Percentiles rank a stretch among this genome's conserved stretches.
phyloP scores from a whole-genome alignment of 257 asterid genomes.

The Gardenia jasminoides region DNA sequence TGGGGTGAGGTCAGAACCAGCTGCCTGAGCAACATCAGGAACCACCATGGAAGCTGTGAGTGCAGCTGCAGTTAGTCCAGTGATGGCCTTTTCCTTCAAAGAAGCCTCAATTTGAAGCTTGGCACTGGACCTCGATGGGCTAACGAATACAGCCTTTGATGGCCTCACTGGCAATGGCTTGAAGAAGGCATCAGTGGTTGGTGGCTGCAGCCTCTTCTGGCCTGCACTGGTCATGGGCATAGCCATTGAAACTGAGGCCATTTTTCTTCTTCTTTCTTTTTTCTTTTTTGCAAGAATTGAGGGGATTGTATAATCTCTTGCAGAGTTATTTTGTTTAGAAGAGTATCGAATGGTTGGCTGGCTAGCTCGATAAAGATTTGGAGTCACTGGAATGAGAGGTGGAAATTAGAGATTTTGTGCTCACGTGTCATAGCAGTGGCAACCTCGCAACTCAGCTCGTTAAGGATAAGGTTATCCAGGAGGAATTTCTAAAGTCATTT shows the following conservation, averaged over 20 bases:
- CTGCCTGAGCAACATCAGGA: conserved; percentile 56
- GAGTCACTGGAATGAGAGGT: conserved; percentile 23
- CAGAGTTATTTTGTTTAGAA: not conserved
- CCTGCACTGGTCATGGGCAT: conserved; percentile 23
- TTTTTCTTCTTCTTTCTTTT: not conserved
- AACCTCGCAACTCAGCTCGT: conserved; percentile 18
- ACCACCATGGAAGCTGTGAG: conserved; percentile 39
- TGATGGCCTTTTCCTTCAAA: conserved; percentile 43
- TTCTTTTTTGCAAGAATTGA: not conserved
- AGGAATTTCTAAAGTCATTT: not conserved
- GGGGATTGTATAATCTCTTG: not conserved
- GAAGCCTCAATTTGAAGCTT: conserved; percentile 33
- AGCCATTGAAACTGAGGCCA: conserved; percentile 53
- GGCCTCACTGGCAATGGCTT: conserved; percentile 33
- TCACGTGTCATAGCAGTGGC: conserved; percentile 18
- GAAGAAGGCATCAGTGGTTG: conserved; percentile 35
- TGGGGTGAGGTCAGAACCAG: conserved; percentile 32
- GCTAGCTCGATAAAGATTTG: conserved; percentile 5
- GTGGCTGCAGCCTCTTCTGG: conserved; percentile 31
- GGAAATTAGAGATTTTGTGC: conserved; percentile 30
- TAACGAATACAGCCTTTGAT: conserved; percentile 16
- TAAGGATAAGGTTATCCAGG: conserved; percentile 38
- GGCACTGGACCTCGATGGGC: conserved; percentile 9
- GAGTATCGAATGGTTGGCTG: not conserved
- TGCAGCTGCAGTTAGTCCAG: conserved; percentile 41